Percentiles rank a stretch among this genome's conserved stretches.
phyloP scores from a whole-genome alignment of 1,284 basidiomycete genomes.

The Moniliophthora roreri region DNA sequence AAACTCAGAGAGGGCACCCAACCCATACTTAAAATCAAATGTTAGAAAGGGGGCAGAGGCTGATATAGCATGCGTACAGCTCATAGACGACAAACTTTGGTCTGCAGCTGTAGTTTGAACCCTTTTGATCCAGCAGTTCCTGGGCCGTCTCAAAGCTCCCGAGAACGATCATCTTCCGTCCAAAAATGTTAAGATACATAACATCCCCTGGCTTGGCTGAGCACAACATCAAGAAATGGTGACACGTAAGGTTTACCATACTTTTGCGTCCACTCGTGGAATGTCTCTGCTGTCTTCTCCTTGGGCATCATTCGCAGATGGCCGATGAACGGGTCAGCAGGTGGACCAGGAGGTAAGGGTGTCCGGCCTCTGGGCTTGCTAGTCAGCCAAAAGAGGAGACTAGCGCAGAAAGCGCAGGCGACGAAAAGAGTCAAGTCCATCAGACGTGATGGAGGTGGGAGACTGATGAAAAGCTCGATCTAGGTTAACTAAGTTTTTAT shows the following conservation, averaged over 20 bases:
- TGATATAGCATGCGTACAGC: conserved; percentile 6
- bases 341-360: conserved; percentile 18
- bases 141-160: conserved; percentile 12
- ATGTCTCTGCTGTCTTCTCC: conserved; percentile 10
- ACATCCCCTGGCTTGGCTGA: conserved; percentile 20
- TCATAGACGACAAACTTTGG: conserved; percentile 13
- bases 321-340: conserved; percentile 17
- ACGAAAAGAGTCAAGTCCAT: neutral
- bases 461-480: too few relatives aligned
- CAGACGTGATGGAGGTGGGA: too few relatives aligned
- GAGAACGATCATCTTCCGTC: conserved; percentile 12
- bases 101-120: conserved; percentile 16
- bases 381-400: neutral
- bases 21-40: conserved; percentile 18
- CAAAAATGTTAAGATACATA: conserved; percentile 11
- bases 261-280: conserved; percentile 18
- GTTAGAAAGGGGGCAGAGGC: neutral
- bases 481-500: too few relatives aligned
- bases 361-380: neutral
- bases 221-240: neutral
- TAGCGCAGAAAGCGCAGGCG: neutral
- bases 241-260: conserved; percentile 14
- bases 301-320: conserved; percentile 16
- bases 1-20: conserved; percentile 18
- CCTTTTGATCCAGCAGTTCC: conserved; percentile 16